Evolutionary conservation across 306 rosid species (phyloP), one percentile per base, ranked within the genome.

Genomic region (Pachyrhizus erosus): DNA sequence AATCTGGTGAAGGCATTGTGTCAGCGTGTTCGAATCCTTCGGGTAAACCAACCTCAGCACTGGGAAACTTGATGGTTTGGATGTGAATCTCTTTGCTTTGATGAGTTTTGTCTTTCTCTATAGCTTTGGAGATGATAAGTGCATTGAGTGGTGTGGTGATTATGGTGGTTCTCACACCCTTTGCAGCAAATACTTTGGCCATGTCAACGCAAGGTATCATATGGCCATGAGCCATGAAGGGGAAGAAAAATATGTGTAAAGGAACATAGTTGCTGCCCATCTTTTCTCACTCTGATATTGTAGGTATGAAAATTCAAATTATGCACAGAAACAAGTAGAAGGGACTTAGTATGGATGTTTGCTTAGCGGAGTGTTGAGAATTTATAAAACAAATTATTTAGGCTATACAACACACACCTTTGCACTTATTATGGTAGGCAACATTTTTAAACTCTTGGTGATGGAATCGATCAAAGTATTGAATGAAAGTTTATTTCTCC

Each of bases 201-300:
- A 87, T 81, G 37, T 80, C 82, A 21, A 51, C 0, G 0, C 2
- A 21, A 2, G 80, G 88, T 2, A 62, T 81, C 0, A 70, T 37
- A 31, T 80, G 82, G 60, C 93, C 93, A 4, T 78, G 86, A 45
- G 69, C 88, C 9, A 86, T 5, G 60, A 84, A 77, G 4, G 91
- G 92, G 37, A 91, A 87, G 80, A 91, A 88, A 65, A 89, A 82
- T 7, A 83, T 37, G 72, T 82, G 89, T 9, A 82, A 46, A 26
- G 81, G 29, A 5, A 0, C 2, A 45, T 7, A 2, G 20, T 86
- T 26, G 39, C 2, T 3, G 0, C 1, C 84, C 86, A 82, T 68
- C 5, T 76, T 34, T 34, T 5, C n/a, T 1, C 39, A 27, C 31
- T 27, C 3, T 1, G 31, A 27, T 27, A 27, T 27, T 27, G 31